phyloP scores from a whole-genome alignment of 257 asterid species.

The Voacanga thouarsii region DNA sequence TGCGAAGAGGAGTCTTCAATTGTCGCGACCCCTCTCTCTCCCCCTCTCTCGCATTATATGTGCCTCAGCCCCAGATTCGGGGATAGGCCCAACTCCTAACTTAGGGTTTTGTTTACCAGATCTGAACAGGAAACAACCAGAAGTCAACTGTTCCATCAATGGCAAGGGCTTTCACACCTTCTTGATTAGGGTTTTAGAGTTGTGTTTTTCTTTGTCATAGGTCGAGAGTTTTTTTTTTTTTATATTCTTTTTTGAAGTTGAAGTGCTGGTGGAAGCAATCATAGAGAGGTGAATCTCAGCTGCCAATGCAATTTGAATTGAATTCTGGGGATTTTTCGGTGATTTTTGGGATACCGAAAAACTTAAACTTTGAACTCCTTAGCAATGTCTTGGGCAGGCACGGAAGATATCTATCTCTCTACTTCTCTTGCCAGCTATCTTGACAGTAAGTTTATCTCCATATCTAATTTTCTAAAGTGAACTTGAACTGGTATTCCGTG shows the following conservation, averaged over 20 bases:
- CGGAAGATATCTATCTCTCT: constrained; percentile 88
- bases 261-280: background rate
- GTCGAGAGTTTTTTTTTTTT: background rate
- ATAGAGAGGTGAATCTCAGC: constrained; percentile 20
- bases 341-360: constrained; percentile 49
- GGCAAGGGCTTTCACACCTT: background rate
- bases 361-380: constrained; percentile 26
- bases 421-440: constrained; percentile 99
- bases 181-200: constrained; percentile 1
- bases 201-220: background rate
- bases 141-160: constrained; percentile 17
- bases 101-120: constrained; percentile 34
- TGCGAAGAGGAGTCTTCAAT: background rate
- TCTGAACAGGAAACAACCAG: constrained; percentile 31
- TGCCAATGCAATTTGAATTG: constrained; percentile 52
- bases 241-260: background rate
- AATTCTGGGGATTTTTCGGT: constrained; percentile 33
- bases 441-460: constrained; percentile 60
- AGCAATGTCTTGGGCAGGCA: constrained; percentile 95
- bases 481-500: background rate
- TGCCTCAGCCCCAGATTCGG: constrained; percentile 31
- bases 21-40: background rate
- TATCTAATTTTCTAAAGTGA: background rate
- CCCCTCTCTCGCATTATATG: background rate
- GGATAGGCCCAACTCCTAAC: constrained; percentile 30